A percentile compares a stretch with the other conserved stretches of the same genome.
Conservation (phyloP, 345 rosid genomes). For the Salix caprea region DNA sequence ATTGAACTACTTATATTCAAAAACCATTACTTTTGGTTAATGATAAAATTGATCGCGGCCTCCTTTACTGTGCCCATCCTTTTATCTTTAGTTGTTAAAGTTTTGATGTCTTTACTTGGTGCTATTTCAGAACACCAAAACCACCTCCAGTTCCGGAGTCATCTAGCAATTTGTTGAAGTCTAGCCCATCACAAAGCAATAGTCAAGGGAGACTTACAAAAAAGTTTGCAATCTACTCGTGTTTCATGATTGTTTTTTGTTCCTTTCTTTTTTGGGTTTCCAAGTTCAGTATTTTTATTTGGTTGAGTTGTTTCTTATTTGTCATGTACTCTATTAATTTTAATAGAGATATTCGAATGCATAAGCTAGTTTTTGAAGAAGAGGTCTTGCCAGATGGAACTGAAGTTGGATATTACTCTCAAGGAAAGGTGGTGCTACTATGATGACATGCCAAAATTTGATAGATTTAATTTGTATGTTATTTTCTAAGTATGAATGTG, state of each 20-base stretch:
- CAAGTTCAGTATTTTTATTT: slow-evolving; percentile 11
- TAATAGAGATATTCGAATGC: slow-evolving; percentile 77
- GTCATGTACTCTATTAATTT: slow-evolving; percentile 10
- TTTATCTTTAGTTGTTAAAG: neutral
- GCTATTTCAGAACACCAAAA: slow-evolving; percentile 46
- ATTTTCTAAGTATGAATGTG: slow-evolving; percentile 21
- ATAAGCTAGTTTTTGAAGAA: slow-evolving; percentile 82
- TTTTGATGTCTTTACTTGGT: slow-evolving; percentile 1
- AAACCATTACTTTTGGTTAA: neutral
- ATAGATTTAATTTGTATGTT: neutral
- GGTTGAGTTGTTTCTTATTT: slow-evolving; percentile 1
- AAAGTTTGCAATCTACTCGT: slow-evolving; percentile 45
- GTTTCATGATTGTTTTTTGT: neutral
- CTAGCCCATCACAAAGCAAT: slow-evolving; percentile 38
- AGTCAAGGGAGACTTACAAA: slow-evolving; percentile 69
- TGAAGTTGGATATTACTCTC: slow-evolving; percentile 75
- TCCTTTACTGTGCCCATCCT: neutral
- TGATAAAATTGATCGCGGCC: neutral
- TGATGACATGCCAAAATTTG: slow-evolving; percentile 10
- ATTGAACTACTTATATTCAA: neutral
- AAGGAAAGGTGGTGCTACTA: slow-evolving; percentile 57
- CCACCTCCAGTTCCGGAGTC: slow-evolving; percentile 29
- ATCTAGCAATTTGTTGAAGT: slow-evolving; percentile 30
- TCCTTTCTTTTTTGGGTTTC: neutral
- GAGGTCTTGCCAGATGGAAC: slow-evolving; percentile 82